Percentiles rank a stretch among this genome's conserved stretches.
Conservation (phyloP, 108 stramenopile genomes). For the Conticribra guillardii region DNA sequence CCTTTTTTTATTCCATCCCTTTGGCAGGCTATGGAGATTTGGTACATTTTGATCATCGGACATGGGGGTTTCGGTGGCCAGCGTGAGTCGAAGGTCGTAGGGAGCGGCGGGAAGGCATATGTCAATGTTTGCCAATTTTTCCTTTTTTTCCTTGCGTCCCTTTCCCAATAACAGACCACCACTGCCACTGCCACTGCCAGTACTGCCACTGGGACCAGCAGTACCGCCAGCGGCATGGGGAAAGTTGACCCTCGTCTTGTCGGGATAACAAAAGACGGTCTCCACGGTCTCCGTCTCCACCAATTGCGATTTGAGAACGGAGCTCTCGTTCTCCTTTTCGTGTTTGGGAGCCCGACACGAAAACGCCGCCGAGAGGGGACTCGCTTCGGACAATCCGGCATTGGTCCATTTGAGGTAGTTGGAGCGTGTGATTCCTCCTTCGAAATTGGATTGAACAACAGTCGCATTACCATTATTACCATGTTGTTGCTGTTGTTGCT, state of each 20-base stretch:
- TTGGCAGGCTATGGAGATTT: slow-evolving; percentile 7
- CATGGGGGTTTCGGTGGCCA: slow-evolving; percentile 73
- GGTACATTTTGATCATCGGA: slow-evolving; percentile 44
- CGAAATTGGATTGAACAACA: slow-evolving; percentile 57
- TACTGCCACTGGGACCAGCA: no score
- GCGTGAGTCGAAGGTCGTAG: slow-evolving; percentile 73
- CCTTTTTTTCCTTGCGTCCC: slow-evolving; percentile 84
- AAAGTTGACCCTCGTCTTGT: slow-evolving; percentile 66
- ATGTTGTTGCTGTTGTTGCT: slow-evolving; percentile 5
- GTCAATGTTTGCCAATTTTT: slow-evolving; percentile 67
- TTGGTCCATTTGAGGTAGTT: slow-evolving; percentile 79
- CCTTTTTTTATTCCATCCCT: slow-evolving; percentile 66
- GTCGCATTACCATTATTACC: no score
- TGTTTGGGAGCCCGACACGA: slow-evolving; percentile 37
- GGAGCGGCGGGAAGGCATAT: slow-evolving; percentile 75
- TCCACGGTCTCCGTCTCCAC: slow-evolving; percentile 68
- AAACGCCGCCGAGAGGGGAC: slow-evolving; percentile 70
- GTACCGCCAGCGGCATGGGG: slow-evolving; percentile 47
- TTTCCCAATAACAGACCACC: no score
- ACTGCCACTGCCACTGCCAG: no score
- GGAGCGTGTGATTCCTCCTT: slow-evolving; percentile 70
- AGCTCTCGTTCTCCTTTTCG: slow-evolving; percentile 38
- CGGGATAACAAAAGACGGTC: slow-evolving; percentile 74
- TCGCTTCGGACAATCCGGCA: slow-evolving; percentile 61
- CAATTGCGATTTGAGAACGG: slow-evolving; percentile 59